Evolutionary conservation across 345 rosid species (phyloP).

Genomic region (Streptanthus diversifolius): DNA sequence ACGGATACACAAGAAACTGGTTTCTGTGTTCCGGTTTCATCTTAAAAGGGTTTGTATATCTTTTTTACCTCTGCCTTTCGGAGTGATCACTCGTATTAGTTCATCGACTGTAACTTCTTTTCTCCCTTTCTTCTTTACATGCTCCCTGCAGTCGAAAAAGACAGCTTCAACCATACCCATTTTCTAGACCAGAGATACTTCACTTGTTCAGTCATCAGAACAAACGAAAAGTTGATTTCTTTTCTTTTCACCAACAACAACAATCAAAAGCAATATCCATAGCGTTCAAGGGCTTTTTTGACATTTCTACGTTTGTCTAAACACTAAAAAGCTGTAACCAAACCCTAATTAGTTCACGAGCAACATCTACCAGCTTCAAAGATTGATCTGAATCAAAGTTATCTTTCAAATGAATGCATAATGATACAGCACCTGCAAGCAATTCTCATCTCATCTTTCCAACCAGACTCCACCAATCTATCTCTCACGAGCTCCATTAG

Average conservation of each 20-base stretch:
- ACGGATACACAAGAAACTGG: background rate
- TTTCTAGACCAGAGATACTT: background rate
- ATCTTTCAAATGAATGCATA: background rate
- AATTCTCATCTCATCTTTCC: slow-evolving; percentile 80
- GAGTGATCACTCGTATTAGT: slow-evolving; percentile 68
- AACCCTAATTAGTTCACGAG: background rate
- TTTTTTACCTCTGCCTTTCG: slow-evolving; percentile 73
- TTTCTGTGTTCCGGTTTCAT: background rate
- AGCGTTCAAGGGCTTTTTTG: background rate
- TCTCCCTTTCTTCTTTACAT: slow-evolving; percentile 68
- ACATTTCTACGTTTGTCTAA: background rate
- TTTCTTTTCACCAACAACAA: background rate
- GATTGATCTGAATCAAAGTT: slow-evolving; percentile 2
- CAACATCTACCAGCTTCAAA: background rate
- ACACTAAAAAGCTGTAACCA: background rate
- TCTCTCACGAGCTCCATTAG: slow-evolving; percentile 72
- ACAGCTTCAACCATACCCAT: slow-evolving; percentile 1
- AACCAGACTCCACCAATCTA: slow-evolving; percentile 70
- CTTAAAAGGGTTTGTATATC: background rate
- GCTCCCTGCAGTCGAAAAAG: slow-evolving; percentile 43
- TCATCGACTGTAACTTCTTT: slow-evolving; percentile 78
- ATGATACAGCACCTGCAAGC: slow-evolving; percentile 59
- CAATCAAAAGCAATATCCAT: background rate
- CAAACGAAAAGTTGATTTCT: background rate
- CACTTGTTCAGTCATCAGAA: background rate